Percentiles rank a stretch among this genome's conserved stretches.
Conservation (phyloP, 192 early-diverging fungal species). For the Podila clonocystis region DNA sequence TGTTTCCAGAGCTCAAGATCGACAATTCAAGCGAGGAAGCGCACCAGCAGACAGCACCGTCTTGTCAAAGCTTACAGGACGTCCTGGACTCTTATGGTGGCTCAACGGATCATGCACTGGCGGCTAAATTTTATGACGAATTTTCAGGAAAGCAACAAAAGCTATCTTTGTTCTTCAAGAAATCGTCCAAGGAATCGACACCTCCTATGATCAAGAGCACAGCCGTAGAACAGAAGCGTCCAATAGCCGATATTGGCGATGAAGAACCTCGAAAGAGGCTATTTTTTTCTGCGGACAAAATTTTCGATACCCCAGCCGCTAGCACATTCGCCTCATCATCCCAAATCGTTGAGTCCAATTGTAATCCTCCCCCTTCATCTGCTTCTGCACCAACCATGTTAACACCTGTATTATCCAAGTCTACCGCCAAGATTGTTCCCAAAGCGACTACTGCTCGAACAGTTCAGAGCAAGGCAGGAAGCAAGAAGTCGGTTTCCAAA, state of each 20-base stretch:
- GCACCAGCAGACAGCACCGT: not conserved
- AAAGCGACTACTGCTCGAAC: not conserved
- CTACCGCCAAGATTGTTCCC: not conserved
- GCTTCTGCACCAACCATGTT: not conserved
- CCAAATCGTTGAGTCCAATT: not conserved
- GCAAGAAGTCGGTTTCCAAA: conserved; percentile 9
- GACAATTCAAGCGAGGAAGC: conserved; percentile 15
- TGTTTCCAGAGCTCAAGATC: conserved; percentile 25
- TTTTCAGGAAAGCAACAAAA: conserved; percentile 69
- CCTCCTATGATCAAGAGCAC: not conserved
- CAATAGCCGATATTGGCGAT: not conserved
- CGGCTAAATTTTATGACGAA: conserved; percentile 64
- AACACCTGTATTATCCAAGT: not conserved
- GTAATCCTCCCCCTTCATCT: not conserved
- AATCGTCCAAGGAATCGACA: not conserved
- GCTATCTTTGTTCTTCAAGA: conserved; percentile 60
- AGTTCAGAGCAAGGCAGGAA: not conserved
- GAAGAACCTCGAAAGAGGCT: conserved; percentile 11
- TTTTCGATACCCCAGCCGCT: not conserved
- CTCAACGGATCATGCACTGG: conserved; percentile 53
- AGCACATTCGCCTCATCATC: not conserved
- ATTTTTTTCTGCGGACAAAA: conserved; percentile 8
- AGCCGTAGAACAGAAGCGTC: conserved; percentile 8
- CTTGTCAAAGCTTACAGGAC: conserved; percentile 6
- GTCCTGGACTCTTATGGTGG: conserved; percentile 16